Evolutionary conservation across 2,329 filamentous ascomycete genomes (phyloP).

Genomic region (Clonostachys solani): DNA sequence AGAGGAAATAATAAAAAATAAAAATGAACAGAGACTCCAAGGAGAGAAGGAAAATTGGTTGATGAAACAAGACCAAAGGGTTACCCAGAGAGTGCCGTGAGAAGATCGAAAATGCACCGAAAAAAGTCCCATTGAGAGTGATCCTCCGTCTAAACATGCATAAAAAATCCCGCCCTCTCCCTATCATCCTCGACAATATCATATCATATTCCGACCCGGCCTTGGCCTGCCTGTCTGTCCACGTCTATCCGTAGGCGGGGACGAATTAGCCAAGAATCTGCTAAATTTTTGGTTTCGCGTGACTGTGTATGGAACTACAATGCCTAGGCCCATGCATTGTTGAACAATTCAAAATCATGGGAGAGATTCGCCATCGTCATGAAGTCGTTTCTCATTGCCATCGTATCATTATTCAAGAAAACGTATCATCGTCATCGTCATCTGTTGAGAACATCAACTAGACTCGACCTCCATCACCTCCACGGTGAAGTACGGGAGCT

Average conservation of each 20-base stretch:
- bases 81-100: too few species aligned
- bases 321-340: too few species aligned
- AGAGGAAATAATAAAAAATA: neutral
- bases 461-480: slow-evolving; percentile 47
- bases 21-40: neutral
- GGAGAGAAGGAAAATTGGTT: neutral
- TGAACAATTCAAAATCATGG: too few species aligned
- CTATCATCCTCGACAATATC: too few species aligned
- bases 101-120: too few species aligned
- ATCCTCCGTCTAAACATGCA: too few species aligned
- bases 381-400: neutral
- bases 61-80: neutral
- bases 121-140: too few species aligned
- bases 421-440: slow-evolving; percentile 13
- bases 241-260: neutral
- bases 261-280: neutral
- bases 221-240: neutral
- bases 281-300: neutral
- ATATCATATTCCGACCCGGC: neutral
- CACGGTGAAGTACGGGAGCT: slow-evolving; percentile 44
- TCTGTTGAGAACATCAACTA: slow-evolving; percentile 9
- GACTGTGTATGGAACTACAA: too few species aligned
- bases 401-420: slow-evolving; percentile 7
- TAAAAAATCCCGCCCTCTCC: too few species aligned
- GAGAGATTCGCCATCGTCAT: too few species aligned